Percentiles rank a stretch among this genome's conserved stretches.
Conservation (phyloP, 2,329 filamentous ascomycete species). For the Penicillium sp. region DNA sequence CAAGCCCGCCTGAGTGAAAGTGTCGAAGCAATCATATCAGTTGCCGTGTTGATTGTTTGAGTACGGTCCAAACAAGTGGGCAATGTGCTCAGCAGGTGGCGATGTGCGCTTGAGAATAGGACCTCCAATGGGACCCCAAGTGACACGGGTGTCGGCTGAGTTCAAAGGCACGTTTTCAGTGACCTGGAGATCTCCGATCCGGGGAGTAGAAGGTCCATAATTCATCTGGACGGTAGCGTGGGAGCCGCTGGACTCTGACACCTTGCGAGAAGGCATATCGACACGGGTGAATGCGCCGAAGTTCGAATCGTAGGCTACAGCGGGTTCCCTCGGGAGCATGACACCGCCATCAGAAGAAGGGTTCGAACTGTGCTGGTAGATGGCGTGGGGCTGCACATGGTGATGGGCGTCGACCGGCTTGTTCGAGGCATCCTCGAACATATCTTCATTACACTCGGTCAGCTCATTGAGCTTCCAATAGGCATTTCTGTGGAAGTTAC, state of each 20-base stretch:
- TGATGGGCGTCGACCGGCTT: neutral
- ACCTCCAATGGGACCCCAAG: constrained; percentile 4
- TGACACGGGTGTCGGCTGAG: neutral
- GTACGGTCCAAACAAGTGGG: neutral
- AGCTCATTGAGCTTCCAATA: neutral
- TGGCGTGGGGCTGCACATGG: neutral
- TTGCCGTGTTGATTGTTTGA: neutral
- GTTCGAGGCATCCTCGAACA: neutral
- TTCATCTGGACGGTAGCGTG: neutral
- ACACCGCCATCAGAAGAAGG: constrained; percentile 1
- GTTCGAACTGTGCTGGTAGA: neutral
- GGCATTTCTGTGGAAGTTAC: neutral
- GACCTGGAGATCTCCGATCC: neutral
- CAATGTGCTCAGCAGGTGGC: neutral
- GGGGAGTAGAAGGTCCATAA: neutral
- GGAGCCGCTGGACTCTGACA: neutral
- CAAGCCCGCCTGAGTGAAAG: neutral
- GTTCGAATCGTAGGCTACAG: neutral
- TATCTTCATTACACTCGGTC: neutral
- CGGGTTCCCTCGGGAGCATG: constrained; percentile 13
- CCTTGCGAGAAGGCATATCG: neutral
- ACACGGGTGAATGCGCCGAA: neutral
- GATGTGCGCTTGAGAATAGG: neutral
- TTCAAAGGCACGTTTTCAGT: neutral
- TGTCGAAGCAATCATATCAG: neutral